Evolutionary conservation across 2,329 filamentous ascomycete genomes (phyloP).

Genomic region (Colletotrichum scovillei): DNA sequence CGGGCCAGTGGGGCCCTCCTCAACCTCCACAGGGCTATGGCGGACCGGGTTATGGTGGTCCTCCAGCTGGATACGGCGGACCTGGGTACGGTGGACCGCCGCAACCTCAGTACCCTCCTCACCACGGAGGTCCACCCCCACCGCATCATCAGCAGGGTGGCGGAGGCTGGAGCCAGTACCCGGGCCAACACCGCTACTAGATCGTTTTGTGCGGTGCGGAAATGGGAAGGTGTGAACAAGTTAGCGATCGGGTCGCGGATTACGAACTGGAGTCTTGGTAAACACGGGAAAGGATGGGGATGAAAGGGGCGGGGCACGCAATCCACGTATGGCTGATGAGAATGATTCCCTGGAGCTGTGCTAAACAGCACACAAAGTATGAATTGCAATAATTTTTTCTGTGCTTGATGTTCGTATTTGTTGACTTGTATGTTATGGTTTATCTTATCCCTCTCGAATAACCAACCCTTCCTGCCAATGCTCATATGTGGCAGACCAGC

Average conservation of each 20-base stretch:
- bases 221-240: not conserved
- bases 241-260: not conserved
- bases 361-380: not conserved
- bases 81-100: constrained; percentile 39
- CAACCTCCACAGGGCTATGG: constrained; percentile 41
- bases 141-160: constrained; percentile 38
- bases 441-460: not conserved
- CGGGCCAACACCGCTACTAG: constrained; percentile 49
- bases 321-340: not conserved
- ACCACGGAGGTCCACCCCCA: constrained; percentile 29
- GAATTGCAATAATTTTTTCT: constrained; percentile 10
- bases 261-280: not conserved
- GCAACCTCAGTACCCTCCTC: constrained; percentile 31
- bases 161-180: constrained; percentile 49
- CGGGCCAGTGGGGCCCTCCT: constrained; percentile 37
- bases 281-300: constrained; percentile 1
- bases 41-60: constrained; percentile 43
- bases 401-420: not conserved
- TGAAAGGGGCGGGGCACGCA: not conserved
- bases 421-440: not conserved
- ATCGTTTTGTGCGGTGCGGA: not conserved
- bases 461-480: not conserved
- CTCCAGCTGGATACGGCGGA: constrained; percentile 34
- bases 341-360: not conserved
- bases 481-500: not conserved